A percentile compares a stretch with the other conserved stretches of the same genome.
phyloP scores from a whole-genome alignment of 2,329 filamentous ascomycete species.

The Neonectria ditissima region DNA sequence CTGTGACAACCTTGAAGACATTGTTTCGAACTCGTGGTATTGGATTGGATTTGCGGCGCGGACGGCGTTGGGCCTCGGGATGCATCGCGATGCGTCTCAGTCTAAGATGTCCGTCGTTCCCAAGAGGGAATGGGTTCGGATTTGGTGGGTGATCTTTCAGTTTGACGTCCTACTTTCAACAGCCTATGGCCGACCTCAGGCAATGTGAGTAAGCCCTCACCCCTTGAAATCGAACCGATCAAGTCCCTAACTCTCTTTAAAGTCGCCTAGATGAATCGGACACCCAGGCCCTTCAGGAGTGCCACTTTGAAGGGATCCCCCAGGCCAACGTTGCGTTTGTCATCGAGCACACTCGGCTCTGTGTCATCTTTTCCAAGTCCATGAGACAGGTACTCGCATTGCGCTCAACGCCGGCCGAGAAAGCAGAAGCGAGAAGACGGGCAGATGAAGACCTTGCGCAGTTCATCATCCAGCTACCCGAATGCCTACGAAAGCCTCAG shows the following conservation, averaged over 20 bases:
- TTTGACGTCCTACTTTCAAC: conserved; percentile 52
- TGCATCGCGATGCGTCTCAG: conserved; percentile 55
- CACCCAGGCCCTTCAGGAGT: conserved; percentile 56
- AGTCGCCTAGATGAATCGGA: conserved; percentile 64
- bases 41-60: conserved; percentile 66
- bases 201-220: conserved; percentile 51
- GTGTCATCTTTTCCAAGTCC: conserved; percentile 60
- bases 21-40: conserved; percentile 63
- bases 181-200: conserved; percentile 63
- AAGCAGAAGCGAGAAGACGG: conserved; percentile 43
- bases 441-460: conserved; percentile 49
- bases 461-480: conserved; percentile 46
- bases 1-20: conserved; percentile 65
- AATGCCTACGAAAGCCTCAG: conserved; percentile 40
- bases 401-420: conserved; percentile 40
- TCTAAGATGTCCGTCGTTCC: conserved; percentile 47
- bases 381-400: conserved; percentile 45
- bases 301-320: conserved; percentile 57
- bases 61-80: conserved; percentile 65
- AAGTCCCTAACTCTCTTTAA: neutral
- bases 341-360: conserved; percentile 62
- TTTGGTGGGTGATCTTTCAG: conserved; percentile 57
- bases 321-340: conserved; percentile 57
- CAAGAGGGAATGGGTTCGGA: conserved; percentile 52
- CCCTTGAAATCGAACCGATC: too few species aligned